These are phyloP conservation scores for Beauveria pseudobassiana DNA, from an alignment of 2,329 filamentous ascomycete genomes.

Conservation along the genomic window DNA sequence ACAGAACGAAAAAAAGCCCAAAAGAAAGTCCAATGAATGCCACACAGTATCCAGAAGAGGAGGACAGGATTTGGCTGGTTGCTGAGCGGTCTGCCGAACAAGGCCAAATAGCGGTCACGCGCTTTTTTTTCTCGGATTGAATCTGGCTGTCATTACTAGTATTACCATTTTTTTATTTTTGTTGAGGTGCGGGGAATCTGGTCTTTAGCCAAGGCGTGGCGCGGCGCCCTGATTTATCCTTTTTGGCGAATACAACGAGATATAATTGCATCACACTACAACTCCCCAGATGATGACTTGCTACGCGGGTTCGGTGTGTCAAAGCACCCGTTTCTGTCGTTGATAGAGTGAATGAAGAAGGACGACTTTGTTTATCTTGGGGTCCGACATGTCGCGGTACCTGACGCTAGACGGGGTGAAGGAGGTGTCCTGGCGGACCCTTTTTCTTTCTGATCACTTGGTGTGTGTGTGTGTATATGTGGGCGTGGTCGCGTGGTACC, in stretches of 20 bases:
- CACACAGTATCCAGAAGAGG: neutral
- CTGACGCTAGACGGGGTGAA: too few relatives aligned
- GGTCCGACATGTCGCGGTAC: too few relatives aligned
- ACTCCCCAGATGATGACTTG: neutral
- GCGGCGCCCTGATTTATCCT: neutral
- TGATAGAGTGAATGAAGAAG: too few relatives aligned
- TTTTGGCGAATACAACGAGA: neutral
- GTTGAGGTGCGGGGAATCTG: conserved; percentile 2
- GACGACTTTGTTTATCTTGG: too few relatives aligned
- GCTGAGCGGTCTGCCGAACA: neutral
- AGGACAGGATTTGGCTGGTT: neutral
- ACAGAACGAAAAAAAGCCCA: neutral
- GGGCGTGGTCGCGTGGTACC: too few relatives aligned
- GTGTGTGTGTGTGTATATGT: too few relatives aligned
- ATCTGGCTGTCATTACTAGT: neutral
- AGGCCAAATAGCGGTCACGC: conserved; percentile 1
- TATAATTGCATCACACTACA: neutral
- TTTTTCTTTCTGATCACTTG: too few relatives aligned
- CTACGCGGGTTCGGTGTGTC: neutral
- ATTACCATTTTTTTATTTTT: neutral
- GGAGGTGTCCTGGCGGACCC: too few relatives aligned
- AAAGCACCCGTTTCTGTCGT: too few relatives aligned
- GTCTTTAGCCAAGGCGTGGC: neutral
- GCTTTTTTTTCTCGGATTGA: neutral
- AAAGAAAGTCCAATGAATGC: neutral